A percentile compares a stretch with the other conserved stretches of the same genome.
Conservation (phyloP, 1,139 yeast species). For the Yamadazyma dendronema region DNA sequence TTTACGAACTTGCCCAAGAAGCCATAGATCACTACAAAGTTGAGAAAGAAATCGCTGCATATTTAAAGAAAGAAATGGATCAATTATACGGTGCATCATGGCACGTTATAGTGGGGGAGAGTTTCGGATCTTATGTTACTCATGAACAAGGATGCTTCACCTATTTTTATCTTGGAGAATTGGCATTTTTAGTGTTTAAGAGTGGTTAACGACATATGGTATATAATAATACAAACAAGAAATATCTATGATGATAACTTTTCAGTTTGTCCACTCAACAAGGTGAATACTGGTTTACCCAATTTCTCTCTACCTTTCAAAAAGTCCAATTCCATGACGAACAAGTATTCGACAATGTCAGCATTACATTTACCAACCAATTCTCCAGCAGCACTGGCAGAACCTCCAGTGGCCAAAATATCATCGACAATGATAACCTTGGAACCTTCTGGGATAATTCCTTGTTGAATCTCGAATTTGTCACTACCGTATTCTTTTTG, state of each 20-base stretch:
- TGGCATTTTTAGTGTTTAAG: constrained; percentile 81
- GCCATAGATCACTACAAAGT: constrained; percentile 43
- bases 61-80: constrained; percentile 69
- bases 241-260: constrained; percentile 18
- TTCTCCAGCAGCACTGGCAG: constrained; percentile 92
- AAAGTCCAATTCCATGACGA: constrained; percentile 92
- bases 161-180: constrained; percentile 78
- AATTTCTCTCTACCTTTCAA: constrained; percentile 90
- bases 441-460: constrained; percentile 75
- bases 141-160: constrained; percentile 84
- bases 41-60: constrained; percentile 78
- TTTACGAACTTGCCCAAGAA: constrained; percentile 57
- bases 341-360: constrained; percentile 73
- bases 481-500: constrained; percentile 92
- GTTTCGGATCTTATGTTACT: constrained; percentile 91
- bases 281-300: constrained; percentile 81
- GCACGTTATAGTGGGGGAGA: constrained; percentile 94
- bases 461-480: constrained; percentile 83
- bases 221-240: neutral
- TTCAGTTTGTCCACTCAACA: constrained; percentile 79
- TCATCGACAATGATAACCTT: constrained; percentile 89
- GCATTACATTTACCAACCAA: constrained; percentile 66
- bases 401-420: constrained; percentile 97
- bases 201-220: constrained; percentile 42
- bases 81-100: constrained; percentile 74